Conservation (phyloP, 805 yeast species). For the Blastobotrys peoriensis region DNA sequence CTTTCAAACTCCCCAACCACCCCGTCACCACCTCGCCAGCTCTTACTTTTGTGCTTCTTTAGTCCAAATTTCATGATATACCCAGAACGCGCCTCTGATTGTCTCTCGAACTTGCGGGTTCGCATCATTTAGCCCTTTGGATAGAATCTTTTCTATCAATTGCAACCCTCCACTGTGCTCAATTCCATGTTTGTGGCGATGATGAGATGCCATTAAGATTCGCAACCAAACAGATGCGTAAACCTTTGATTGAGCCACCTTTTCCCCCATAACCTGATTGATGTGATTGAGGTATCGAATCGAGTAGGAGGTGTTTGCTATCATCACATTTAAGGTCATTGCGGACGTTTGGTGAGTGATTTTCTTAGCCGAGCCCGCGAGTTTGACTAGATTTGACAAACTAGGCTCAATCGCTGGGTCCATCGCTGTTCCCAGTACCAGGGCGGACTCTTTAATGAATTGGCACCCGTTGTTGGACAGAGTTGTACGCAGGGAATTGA, state of each 20-base stretch:
- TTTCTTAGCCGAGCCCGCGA: conserved; percentile 56
- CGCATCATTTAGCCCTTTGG: conserved; percentile 68
- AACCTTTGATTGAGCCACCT: conserved; percentile 59
- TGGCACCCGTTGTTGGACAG: conserved; percentile 71
- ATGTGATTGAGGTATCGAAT: conserved; percentile 47
- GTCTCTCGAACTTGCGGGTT: conserved; percentile 73
- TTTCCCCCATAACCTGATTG: conserved; percentile 52
- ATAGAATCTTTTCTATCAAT: conserved; percentile 43
- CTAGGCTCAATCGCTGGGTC: conserved; percentile 43
- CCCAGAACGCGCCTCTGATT: conserved; percentile 73
- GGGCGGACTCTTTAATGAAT: conserved; percentile 55
- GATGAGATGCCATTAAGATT: conserved; percentile 43
- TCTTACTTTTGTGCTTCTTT: conserved; percentile 36
- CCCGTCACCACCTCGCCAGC: no score
- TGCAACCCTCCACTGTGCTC: conserved; percentile 35
- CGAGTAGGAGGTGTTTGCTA: conserved; percentile 50
- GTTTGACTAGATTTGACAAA: conserved; percentile 43
- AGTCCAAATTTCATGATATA: conserved; percentile 50
- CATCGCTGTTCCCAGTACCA: conserved; percentile 21
- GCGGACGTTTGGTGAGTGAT: conserved; percentile 51
- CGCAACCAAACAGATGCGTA: conserved; percentile 68
- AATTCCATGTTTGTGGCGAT: conserved; percentile 30
- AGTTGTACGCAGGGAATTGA: conserved; percentile 76
- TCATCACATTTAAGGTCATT: conserved; percentile 41
- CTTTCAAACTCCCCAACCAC: no score